A percentile compares a stretch with the other conserved stretches of the same genome.
Evolutionary conservation across 179 eudicot genomes (phyloP).

Genomic region (Pouteria campechiana): DNA sequence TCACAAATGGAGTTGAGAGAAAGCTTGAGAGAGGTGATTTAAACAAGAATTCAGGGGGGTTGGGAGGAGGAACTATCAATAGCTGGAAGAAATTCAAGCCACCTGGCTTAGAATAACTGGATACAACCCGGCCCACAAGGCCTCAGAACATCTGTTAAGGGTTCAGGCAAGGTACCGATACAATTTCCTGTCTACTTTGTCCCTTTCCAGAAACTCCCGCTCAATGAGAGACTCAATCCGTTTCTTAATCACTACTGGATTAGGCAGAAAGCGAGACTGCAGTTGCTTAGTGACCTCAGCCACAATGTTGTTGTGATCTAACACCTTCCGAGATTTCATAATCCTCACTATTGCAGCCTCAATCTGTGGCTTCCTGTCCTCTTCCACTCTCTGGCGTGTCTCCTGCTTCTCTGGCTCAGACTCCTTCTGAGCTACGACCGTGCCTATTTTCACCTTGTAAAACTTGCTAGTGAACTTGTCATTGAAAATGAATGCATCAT

Average conservation of each 20-base stretch:
- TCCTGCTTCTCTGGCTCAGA: slow-evolving; percentile 68
- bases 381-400: slow-evolving; percentile 66
- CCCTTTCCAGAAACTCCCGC: slow-evolving; percentile 68
- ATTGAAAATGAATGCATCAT: slow-evolving; percentile 44
- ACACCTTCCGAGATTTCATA: slow-evolving; percentile 58
- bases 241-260: slow-evolving; percentile 60
- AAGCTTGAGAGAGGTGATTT: no score
- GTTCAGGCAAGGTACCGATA: slow-evolving; percentile 50
- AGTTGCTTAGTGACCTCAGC: slow-evolving; percentile 67
- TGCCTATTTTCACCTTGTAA: slow-evolving; percentile 67
- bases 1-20: no score
- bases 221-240: slow-evolving; percentile 60
- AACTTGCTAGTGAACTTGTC: slow-evolving; percentile 57
- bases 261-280: slow-evolving; percentile 49
- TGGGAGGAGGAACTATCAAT: no score
- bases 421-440: slow-evolving; percentile 73
- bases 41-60: no score
- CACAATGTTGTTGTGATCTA: slow-evolving; percentile 61
- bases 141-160: neutral
- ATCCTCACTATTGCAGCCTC: slow-evolving; percentile 78
- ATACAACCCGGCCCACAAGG: neutral
- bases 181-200: slow-evolving; percentile 37
- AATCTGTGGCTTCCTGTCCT: slow-evolving; percentile 73
- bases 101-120: no score
- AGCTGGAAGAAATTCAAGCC: no score